Evolutionary conservation across 495 filamentous ascomycete species (phyloP).

Genomic region (Podospora pseudoanserina): DNA sequence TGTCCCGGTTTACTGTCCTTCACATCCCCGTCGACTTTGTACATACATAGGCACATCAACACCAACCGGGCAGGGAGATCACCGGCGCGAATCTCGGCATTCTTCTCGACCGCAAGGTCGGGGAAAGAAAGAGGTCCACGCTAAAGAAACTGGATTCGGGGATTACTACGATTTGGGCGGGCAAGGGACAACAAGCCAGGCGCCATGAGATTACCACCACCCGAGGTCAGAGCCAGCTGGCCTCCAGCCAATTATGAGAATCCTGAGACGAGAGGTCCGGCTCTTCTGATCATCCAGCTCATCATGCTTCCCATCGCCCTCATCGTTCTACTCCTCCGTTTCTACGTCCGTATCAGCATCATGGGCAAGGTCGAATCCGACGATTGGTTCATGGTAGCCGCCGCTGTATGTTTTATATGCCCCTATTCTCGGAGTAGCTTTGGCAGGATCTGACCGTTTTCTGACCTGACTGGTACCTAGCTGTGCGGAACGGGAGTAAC

Average conservation of each 20-base stretch:
- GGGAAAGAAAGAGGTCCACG: background rate
- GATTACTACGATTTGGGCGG: background rate
- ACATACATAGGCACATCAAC: background rate
- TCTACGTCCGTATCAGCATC: slow-evolving; percentile 23
- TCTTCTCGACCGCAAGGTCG: slow-evolving; percentile 10
- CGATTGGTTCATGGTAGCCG: slow-evolving; percentile 32
- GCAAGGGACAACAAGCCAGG: background rate
- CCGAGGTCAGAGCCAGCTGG: slow-evolving; percentile 46
- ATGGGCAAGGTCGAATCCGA: slow-evolving; percentile 24
- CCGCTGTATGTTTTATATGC: slow-evolving; percentile 18
- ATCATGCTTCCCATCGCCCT: slow-evolving; percentile 21
- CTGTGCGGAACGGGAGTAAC: slow-evolving; percentile 25
- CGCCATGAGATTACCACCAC: slow-evolving; percentile 47
- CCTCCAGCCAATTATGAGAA: slow-evolving; percentile 54
- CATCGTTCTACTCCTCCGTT: slow-evolving; percentile 22
- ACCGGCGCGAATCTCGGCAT: slow-evolving; percentile 1
- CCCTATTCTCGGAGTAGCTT: background rate
- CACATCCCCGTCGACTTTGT: background rate
- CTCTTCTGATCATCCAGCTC: slow-evolving; percentile 26
- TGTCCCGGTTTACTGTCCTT: background rate
- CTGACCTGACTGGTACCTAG: slow-evolving; percentile 8
- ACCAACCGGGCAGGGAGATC: background rate
- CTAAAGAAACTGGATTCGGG: background rate
- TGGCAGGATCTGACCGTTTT: background rate
- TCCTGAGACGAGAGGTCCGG: slow-evolving; percentile 48